A percentile compares a stretch with the other conserved stretches of the same genome.
Conservation (phyloP, 1,284 basidiomycete species). For the Cutaneotrichosporon curvatum region DNA sequence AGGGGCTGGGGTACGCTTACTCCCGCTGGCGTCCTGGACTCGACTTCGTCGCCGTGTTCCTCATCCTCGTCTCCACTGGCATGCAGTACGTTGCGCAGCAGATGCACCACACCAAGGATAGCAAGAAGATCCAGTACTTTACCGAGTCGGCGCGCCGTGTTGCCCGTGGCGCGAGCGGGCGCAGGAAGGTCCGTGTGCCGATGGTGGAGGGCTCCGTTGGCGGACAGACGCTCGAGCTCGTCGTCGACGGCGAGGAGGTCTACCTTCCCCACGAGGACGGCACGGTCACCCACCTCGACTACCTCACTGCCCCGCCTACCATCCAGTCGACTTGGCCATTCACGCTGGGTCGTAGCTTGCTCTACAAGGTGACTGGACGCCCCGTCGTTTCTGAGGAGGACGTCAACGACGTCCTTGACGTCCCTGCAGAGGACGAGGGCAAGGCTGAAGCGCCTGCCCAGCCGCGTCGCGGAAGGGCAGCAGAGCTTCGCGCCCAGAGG, state of each 20-base stretch:
- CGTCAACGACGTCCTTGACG: constrained; percentile 11
- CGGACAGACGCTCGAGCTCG: constrained; percentile 36
- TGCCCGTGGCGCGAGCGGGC: constrained; percentile 55
- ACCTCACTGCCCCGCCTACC: constrained; percentile 32
- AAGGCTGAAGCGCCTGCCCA: neutral
- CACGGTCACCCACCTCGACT: constrained; percentile 29
- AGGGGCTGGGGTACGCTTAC: constrained; percentile 68
- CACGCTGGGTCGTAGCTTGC: constrained; percentile 17
- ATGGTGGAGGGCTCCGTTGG: constrained; percentile 37
- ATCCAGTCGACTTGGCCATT: constrained; percentile 38
- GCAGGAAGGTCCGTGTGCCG: constrained; percentile 43
- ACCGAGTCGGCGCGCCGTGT: constrained; percentile 56
- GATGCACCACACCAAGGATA: constrained; percentile 67
- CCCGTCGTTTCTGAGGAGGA: constrained; percentile 13
- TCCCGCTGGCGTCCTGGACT: constrained; percentile 84
- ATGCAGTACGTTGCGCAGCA: constrained; percentile 72
- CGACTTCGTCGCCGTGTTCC: constrained; percentile 65
- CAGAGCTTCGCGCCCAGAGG: constrained; percentile 17
- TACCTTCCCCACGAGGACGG: constrained; percentile 44
- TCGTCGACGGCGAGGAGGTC: constrained; percentile 42
- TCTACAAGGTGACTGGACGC: constrained; percentile 12
- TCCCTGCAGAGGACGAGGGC: constrained; percentile 10
- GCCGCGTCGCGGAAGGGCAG: constrained; percentile 7
- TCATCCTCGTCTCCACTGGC: constrained; percentile 62
- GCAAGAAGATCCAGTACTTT: constrained; percentile 62